These are phyloP conservation scores for Darksidea phi DNA, from an alignment of 495 filamentous ascomycete genomes.

Conservation along the genomic window DNA sequence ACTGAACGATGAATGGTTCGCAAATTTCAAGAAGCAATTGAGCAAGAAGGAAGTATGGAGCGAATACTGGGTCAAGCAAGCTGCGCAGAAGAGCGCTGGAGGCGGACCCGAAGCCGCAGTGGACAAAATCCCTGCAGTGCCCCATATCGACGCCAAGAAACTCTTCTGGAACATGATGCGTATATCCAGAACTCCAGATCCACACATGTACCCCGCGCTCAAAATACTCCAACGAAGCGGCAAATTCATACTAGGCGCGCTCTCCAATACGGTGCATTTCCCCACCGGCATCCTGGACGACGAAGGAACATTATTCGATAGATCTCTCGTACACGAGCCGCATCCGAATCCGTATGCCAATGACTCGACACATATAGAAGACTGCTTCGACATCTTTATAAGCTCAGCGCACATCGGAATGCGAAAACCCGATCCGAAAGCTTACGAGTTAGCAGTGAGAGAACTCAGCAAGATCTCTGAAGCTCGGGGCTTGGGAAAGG, in stretches of 20 bases:
- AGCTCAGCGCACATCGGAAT: conserved; percentile 81
- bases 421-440: conserved; percentile 78
- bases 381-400: conserved; percentile 78
- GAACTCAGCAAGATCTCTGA: conserved; percentile 61
- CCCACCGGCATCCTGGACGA: conserved; percentile 56
- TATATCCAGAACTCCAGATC: conserved; percentile 67
- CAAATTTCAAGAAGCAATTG: conserved; percentile 72
- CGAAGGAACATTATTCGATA: conserved; percentile 20
- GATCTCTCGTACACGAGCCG: conserved; percentile 14
- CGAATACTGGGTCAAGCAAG: conserved; percentile 49
- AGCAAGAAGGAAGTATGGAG: conserved; percentile 64
- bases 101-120: not conserved
- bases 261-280: conserved; percentile 83
- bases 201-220: conserved; percentile 85
- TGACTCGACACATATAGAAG: conserved; percentile 50
- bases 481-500: conserved; percentile 48
- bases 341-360: conserved; percentile 4
- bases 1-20: conserved; percentile 67
- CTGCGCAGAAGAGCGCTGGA: conserved; percentile 3
- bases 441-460: conserved; percentile 72
- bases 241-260: conserved; percentile 70
- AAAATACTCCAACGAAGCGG: conserved; percentile 62
- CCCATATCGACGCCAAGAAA: conserved; percentile 71
- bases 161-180: conserved; percentile 95
- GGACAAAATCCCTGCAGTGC: conserved; percentile 57